Percentiles rank a stretch among this genome's conserved stretches.
Evolutionary conservation across 1,284 basidiomycete genomes (phyloP).

Genomic region (Cryptococcus amylolentus): DNA sequence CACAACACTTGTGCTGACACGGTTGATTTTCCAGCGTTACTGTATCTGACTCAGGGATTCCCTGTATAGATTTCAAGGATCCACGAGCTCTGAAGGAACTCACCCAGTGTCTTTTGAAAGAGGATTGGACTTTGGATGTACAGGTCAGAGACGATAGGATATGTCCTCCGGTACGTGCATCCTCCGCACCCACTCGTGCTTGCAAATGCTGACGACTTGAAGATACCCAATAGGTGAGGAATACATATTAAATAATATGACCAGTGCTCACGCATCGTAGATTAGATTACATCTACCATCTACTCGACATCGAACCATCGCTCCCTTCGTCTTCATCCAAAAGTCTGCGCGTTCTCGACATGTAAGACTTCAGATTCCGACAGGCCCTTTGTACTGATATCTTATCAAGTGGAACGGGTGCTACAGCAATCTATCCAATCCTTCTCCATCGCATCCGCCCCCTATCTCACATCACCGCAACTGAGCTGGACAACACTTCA

Average conservation of each 20-base stretch:
- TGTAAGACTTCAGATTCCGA: slow-evolving; percentile 39
- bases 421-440: slow-evolving; percentile 84
- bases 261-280: slow-evolving; percentile 47
- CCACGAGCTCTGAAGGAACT: slow-evolving; percentile 65
- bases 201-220: background rate
- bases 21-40: slow-evolving; percentile 16
- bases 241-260: background rate
- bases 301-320: slow-evolving; percentile 59
- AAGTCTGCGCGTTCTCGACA: slow-evolving; percentile 51
- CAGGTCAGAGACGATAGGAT: slow-evolving; percentile 66
- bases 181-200: background rate
- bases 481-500: slow-evolving; percentile 69
- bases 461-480: slow-evolving; percentile 63
- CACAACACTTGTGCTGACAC: background rate
- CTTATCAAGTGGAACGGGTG: slow-evolving; percentile 72
- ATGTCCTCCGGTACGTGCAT: slow-evolving; percentile 70
- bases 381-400: slow-evolving; percentile 31
- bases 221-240: slow-evolving; percentile 45
- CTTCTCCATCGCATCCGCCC: slow-evolving; percentile 62
- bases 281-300: slow-evolving; percentile 70
- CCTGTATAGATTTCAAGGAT: slow-evolving; percentile 67
- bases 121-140: slow-evolving; percentile 68
- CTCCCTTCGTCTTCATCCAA: slow-evolving; percentile 11
- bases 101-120: slow-evolving; percentile 68
- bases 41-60: slow-evolving; percentile 12